Evolutionary conservation across 2,329 filamentous ascomycete genomes (phyloP), one percentile per base, ranked within the genome.

Genomic region (Ophiocordyceps camponoti-leonardi): DNA sequence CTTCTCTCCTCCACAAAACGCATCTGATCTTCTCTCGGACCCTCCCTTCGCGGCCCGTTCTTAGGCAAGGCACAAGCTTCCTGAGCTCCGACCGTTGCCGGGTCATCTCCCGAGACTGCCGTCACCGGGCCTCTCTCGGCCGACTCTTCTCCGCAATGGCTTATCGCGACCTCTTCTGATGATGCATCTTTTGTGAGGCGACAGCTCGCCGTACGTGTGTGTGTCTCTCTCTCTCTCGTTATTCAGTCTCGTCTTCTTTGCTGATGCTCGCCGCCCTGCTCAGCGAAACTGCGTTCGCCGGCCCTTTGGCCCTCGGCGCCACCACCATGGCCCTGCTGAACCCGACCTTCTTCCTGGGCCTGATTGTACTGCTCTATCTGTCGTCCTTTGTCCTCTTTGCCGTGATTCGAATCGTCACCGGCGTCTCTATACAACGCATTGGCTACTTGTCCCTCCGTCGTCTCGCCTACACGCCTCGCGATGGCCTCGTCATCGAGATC

Each of bases 371-470:
- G 51, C 68, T 86, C 50, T 98, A 96, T 67, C 75, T 98, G 41
- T 83, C 79, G 50, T 87, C 90, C 50, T 98, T 98, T 59, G 81
- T 98, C 49, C 63, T 95, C 48, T 94, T 98, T 62, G 92, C 92
- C 56, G 75, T 96, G 54, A 67, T 98, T 51, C 86, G 92, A 53
- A 88, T 96, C 54, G 71, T 90, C 49, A 96, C 90, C 33, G 92
- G 92, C 49, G 72, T 98, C 47, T 98, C 92, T 6, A 94, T 98
- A 52, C 93, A 98, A 65, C 80, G 92, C 53, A 77, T 98, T 54
- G 92, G 92, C 50, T 94, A 93, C 61, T 80, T 93, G 53, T 94
- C 92, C 33, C 72, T 98, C 53, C 82, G 90, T 51, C 83, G 90
- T 53, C 82, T 98, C 50, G 83, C 87, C 47, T 96, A 93, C 62